Evolutionary conservation across 2,329 filamentous ascomycete genomes (phyloP).

Genomic region (Paecilomyces variotii): DNA sequence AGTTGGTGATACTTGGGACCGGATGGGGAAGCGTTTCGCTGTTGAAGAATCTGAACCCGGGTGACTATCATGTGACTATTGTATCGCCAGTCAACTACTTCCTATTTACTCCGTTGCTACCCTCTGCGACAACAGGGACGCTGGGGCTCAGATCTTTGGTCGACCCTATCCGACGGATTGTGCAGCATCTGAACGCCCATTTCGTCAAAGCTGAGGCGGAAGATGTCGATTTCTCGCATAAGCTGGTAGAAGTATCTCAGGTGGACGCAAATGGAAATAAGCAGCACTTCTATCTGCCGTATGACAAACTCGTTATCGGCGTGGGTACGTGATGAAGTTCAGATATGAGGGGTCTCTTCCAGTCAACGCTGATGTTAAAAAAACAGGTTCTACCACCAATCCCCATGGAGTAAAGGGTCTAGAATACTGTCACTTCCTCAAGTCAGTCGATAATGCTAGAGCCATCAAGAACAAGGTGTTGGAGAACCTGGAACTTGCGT

Average conservation of each 20-base stretch:
- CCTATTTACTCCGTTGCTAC: conserved; percentile 95
- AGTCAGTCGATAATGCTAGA: conserved; percentile 87
- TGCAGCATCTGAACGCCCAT: conserved; percentile 70
- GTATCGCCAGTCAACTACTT: conserved; percentile 96
- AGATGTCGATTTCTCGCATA: conserved; percentile 84
- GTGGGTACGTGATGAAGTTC: conserved; percentile 52
- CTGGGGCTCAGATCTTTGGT: conserved; percentile 84
- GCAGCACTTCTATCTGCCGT: conserved; percentile 83
- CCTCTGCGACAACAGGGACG: conserved; percentile 92
- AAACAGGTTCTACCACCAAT: conserved; percentile 70
- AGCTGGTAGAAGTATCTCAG: conserved; percentile 80
- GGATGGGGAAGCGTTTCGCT: conserved; percentile 93
- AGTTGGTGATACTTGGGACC: conserved; percentile 82
- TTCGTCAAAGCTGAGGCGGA: conserved; percentile 83
- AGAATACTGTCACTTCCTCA: conserved; percentile 89
- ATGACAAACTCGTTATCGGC: conserved; percentile 90
- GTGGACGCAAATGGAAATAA: conserved; percentile 62
- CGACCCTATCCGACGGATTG: conserved; percentile 82
- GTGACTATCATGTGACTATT: conserved; percentile 92
- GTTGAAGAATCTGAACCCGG: conserved; percentile 79
- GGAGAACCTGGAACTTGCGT: conserved; percentile 81
- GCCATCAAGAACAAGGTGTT: conserved; percentile 82
- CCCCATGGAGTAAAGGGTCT: conserved; percentile 92
- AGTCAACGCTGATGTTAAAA: conserved; percentile 2
- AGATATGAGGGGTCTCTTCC: not conserved